Percentiles rank a stretch among this genome's conserved stretches.
Conservation (phyloP, 495 filamentous ascomycete genomes). For the Podospora conica region DNA sequence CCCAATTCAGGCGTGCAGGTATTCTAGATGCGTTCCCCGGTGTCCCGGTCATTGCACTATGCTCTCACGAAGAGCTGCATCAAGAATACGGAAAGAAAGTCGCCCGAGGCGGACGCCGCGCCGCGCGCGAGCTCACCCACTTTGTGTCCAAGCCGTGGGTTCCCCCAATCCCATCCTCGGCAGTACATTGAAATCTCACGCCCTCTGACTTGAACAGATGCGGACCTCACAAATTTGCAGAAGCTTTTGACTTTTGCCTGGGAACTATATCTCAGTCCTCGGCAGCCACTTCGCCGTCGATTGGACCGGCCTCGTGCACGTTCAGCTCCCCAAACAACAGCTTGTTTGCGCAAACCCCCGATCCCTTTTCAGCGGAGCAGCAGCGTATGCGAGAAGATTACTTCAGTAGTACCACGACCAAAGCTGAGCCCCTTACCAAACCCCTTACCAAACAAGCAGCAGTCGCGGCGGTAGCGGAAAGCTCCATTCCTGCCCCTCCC, state of each 20-base stretch:
- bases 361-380: no score
- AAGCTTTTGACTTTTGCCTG: conserved; percentile 21
- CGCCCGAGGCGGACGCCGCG: not conserved
- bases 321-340: no score
- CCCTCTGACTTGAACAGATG: conserved; percentile 2
- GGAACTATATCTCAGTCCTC: no score
- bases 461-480: not conserved
- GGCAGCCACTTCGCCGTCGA: no score
- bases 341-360: no score
- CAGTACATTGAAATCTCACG: conserved; percentile 3
- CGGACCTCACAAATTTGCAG: conserved; percentile 14
- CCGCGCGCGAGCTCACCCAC: not conserved
- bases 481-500: not conserved
- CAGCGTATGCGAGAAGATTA: no score
- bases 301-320: no score
- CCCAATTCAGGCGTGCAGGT: not conserved
- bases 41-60: conserved; percentile 11
- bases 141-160: conserved; percentile 15
- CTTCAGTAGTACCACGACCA: no score
- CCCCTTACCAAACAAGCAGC: no score
- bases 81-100: conserved; percentile 8
- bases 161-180: no score
- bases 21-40: not conserved
- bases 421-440: no score
- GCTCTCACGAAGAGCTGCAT: conserved; percentile 12